These are phyloP conservation scores for Salinomyces thailandicus DNA, from an alignment of 2,329 filamentous ascomycete species.

Conservation along the genomic window DNA sequence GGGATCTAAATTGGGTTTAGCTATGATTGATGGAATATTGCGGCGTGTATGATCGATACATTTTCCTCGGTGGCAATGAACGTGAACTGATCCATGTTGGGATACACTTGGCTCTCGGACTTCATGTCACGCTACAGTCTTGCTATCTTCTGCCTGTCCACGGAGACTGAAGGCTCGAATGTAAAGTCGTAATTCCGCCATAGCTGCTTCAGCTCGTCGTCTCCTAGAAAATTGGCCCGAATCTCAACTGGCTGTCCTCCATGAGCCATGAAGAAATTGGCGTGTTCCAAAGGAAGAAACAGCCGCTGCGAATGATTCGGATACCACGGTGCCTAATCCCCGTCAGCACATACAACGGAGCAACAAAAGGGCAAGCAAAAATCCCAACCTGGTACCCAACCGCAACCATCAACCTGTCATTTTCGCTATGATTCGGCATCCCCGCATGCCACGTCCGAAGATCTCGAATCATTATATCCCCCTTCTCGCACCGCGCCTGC, in stretches of 20 bases:
- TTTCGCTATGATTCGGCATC: slow-evolving; percentile 45
- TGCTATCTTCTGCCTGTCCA: too few species aligned
- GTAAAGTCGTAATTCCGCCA: slow-evolving; percentile 12
- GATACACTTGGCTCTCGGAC: not conserved
- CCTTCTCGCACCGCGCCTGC: slow-evolving; percentile 44
- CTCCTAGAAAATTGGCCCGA: slow-evolving; percentile 7
- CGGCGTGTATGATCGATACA: too few species aligned
- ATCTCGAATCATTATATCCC: slow-evolving; percentile 48
- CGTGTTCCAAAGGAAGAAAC: slow-evolving; percentile 8
- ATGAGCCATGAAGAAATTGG: slow-evolving; percentile 10
- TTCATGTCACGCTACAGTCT: not conserved
- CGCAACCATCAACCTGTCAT: slow-evolving; percentile 16
- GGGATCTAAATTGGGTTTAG: too few species aligned
- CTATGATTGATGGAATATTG: too few species aligned
- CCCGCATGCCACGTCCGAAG: slow-evolving; percentile 53
- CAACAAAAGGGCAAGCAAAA: not conserved
- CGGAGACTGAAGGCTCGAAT: slow-evolving; percentile 7
- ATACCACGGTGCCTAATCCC: slow-evolving; percentile 15
- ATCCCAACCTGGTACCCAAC: slow-evolving; percentile 15
- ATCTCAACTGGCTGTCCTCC: slow-evolving; percentile 9
- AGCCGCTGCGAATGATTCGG: slow-evolving; percentile 9
- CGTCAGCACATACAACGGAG: too few species aligned
- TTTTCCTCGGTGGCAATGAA: too few species aligned
- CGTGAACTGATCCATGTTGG: too few species aligned
- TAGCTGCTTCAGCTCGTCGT: slow-evolving; percentile 6